Evolutionary conservation across 768 basidiomycete species (phyloP), one percentile per base, ranked within the genome.

Genomic region (Coprinopsis strossmayeri): DNA sequence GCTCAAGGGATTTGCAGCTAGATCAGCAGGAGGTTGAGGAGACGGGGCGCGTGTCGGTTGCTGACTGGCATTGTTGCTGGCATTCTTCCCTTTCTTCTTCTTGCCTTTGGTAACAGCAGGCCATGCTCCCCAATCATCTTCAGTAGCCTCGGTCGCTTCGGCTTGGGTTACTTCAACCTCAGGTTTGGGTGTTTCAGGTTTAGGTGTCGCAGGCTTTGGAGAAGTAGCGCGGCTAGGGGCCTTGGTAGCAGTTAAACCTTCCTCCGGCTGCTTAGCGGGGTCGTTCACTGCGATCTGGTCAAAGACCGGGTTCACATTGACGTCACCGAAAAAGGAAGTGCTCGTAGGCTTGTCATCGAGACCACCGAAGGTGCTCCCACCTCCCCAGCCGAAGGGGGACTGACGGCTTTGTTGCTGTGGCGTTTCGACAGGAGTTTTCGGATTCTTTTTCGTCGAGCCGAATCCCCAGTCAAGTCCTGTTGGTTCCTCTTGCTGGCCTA

Each of bases 21-120:
- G 30, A 27, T 2, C n/a, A 15, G 15, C 46, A 24, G 23, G 35
- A 24, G 34, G 42, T 20, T 18, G 13, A 20, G 46, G 46, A n/a
- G 46, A 24, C 2, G 46, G 23, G 3, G 34, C 35, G 11, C 46
- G 46, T 18, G 35, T 48, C 9, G 46, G 46, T 10, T 38, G 46
- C 46, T 48, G 34, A 35, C 46, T 48, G 15, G n/a, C 46, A 26
- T 23, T 35, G 9, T 20, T n/a, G 25, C 21, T 35, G 15, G 7
- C 42, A 2, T 45, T 41, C n/a, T 35, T 39, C 45, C 44, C 41
- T 24, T 46, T 51, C 37, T 40, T 34, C 38, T 46, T 51, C 37
- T 39, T 51, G n/a, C 7, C 30, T 18, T 40, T 46, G 15, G 15
- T 13, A 24, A 34, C 10, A n/a, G 15, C 10, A 18, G 30, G 5